Percentiles rank a stretch among this genome's conserved stretches.
These are phyloP conservation scores for Pichia sp. DNA, from an alignment of 1,139 yeast species.

Conservation along the genomic window DNA sequence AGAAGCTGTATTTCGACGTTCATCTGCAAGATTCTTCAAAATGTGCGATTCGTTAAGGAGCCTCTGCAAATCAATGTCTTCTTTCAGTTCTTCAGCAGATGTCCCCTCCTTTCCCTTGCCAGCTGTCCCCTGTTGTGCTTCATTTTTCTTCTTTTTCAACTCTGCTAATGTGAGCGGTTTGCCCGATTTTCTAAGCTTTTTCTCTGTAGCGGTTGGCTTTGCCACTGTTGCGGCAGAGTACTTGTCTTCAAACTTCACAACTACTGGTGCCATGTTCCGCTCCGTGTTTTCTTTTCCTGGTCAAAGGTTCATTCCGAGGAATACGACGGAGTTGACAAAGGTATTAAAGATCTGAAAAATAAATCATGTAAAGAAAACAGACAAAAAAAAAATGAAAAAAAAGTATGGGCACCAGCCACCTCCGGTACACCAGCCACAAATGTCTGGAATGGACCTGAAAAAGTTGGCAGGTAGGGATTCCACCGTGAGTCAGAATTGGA, in stretches of 20 bases:
- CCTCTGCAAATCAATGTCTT: slow-evolving; percentile 72
- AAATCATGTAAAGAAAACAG: background rate
- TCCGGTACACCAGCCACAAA: background rate
- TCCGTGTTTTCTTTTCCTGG: background rate
- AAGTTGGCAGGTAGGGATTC: background rate
- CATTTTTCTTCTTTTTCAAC: slow-evolving; percentile 26
- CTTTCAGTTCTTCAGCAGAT: slow-evolving; percentile 33
- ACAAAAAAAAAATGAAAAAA: background rate
- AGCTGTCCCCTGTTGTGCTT: slow-evolving; percentile 25
- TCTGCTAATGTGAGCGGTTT: slow-evolving; percentile 38
- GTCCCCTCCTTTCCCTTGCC: slow-evolving; percentile 31
- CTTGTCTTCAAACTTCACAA: slow-evolving; percentile 43
- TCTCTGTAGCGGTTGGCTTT: slow-evolving; percentile 41
- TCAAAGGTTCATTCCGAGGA: background rate
- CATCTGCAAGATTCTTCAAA: slow-evolving; percentile 42
- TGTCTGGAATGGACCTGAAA: background rate
- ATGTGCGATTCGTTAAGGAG: slow-evolving; percentile 83
- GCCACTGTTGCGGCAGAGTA: slow-evolving; percentile 28
- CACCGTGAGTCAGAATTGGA: background rate
- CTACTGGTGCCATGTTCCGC: slow-evolving; percentile 36
- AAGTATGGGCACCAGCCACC: background rate
- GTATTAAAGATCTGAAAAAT: background rate
- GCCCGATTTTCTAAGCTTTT: slow-evolving; percentile 39
- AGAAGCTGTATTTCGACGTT: slow-evolving; percentile 38
- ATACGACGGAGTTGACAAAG: background rate